phyloP scores from a whole-genome alignment of 2,329 filamentous ascomycete species.

The Sporothrix sp. region DNA sequence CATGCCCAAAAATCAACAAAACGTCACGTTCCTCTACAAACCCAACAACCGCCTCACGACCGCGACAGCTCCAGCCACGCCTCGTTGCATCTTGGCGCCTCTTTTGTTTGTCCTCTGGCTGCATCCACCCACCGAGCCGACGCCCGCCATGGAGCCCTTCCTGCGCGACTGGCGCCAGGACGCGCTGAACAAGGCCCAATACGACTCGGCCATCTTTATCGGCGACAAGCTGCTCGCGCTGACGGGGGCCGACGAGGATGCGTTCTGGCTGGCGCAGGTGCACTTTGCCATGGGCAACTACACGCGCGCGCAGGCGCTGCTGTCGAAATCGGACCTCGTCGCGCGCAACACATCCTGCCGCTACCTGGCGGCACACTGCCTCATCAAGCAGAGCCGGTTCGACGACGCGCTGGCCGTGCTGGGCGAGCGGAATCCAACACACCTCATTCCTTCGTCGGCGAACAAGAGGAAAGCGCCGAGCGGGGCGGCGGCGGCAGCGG shows the following conservation, averaged over 20 bases:
- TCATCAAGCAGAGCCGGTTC: conserved; percentile 83
- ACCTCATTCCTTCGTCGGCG: conserved; percentile 60
- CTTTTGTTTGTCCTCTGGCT: background rate
- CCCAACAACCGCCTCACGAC: background rate
- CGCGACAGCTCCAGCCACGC: background rate
- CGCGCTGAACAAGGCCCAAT: conserved; percentile 89
- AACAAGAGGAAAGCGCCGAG: conserved; percentile 55
- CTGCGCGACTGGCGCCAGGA: conserved; percentile 92
- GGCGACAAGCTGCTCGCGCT: conserved; percentile 93
- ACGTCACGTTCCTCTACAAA: background rate
- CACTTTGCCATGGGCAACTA: conserved; percentile 96
- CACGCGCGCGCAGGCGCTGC: conserved; percentile 77
- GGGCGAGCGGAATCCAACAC: conserved; percentile 87
- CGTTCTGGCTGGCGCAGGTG: conserved; percentile 96
- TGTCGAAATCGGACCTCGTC: conserved; percentile 75
- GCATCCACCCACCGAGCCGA: no score
- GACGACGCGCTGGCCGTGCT: conserved; percentile 80
- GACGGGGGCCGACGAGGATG: conserved; percentile 87
- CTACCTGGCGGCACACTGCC: conserved; percentile 88
- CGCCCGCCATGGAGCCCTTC: conserved; percentile 69
- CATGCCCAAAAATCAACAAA: conserved; percentile 7
- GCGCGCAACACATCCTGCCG: conserved; percentile 74
- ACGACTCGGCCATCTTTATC: conserved; percentile 93
- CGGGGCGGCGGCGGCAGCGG: conserved; percentile 24
- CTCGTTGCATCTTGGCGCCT: background rate